Evolutionary conservation across 2,329 filamentous ascomycete species (phyloP).

Genomic region (Pseudocercospora cruenta): DNA sequence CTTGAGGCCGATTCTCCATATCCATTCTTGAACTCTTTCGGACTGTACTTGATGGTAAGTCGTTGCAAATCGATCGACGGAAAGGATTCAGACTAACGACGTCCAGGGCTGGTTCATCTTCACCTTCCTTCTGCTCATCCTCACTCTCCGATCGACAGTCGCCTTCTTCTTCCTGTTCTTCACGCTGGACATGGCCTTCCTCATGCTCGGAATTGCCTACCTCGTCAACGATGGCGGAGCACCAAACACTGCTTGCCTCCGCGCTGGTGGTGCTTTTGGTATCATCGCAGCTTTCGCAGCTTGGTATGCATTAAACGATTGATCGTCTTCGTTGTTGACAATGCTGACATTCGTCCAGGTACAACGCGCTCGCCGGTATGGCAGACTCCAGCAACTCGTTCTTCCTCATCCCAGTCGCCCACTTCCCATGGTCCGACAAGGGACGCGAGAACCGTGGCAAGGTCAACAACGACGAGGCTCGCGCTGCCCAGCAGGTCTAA

Average conservation of each 20-base stretch:
- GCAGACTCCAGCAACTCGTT: conserved; percentile 68
- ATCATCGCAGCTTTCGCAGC: conserved; percentile 57
- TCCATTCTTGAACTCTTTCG: conserved; percentile 57
- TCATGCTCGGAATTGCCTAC: conserved; percentile 60
- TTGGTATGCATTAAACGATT: conserved; percentile 42
- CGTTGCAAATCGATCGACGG: background rate
- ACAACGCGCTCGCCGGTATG: conserved; percentile 59
- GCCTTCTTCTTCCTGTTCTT: conserved; percentile 62
- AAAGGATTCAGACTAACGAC: background rate
- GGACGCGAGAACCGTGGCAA: conserved; percentile 61
- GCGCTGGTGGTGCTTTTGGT: conserved; percentile 57
- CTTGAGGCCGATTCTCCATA: conserved; percentile 46
- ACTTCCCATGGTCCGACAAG: conserved; percentile 92
- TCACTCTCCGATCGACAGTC: conserved; percentile 60
- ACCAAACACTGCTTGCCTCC: conserved; percentile 52
- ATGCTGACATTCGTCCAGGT: conserved; percentile 32
- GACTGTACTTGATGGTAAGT: conserved; percentile 59
- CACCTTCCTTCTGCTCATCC: conserved; percentile 59
- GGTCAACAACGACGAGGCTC: conserved; percentile 48
- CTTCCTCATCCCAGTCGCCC: conserved; percentile 87
- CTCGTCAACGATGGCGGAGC: conserved; percentile 48
- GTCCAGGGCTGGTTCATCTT: conserved; percentile 61
- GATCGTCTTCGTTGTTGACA: background rate
- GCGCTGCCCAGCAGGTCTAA: conserved; percentile 34
- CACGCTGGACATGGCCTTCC: conserved; percentile 61